A percentile compares a stretch with the other conserved stretches of the same genome.
phyloP scores from a whole-genome alignment of 2,329 filamentous ascomycete genomes.

The Penicillium fuscoglaucum region DNA sequence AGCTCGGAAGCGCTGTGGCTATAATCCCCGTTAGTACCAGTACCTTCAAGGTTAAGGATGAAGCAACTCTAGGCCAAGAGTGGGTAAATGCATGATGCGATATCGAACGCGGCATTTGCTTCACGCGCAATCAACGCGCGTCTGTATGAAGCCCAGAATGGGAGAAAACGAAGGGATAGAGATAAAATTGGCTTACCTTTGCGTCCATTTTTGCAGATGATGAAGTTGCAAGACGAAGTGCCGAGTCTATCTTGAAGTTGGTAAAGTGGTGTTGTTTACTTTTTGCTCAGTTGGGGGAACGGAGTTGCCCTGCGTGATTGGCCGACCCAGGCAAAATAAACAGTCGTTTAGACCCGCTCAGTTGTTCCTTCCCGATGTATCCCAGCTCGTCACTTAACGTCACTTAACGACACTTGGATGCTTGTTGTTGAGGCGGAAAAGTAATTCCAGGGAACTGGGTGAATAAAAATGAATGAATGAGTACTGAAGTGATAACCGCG shows the following conservation, averaged over 20 bases:
- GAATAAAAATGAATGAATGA: neutral
- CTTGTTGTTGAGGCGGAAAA: neutral
- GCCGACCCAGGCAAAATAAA: slow-evolving; percentile 27
- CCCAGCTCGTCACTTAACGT: neutral
- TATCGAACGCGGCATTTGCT: neutral
- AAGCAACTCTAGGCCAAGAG: neutral
- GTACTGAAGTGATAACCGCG: neutral
- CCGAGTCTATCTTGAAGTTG: neutral
- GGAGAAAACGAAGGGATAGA: slow-evolving; percentile 1
- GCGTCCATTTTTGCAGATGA: slow-evolving; percentile 45
- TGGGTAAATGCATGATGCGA: neutral
- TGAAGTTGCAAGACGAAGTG: slow-evolving; percentile 9
- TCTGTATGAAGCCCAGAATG: neutral
- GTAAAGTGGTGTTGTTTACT: slow-evolving; percentile 25
- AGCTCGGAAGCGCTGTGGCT: slow-evolving; percentile 71
- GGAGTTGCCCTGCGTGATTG: slow-evolving; percentile 21
- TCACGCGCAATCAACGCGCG: slow-evolving; percentile 6
- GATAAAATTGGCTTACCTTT: slow-evolving; percentile 40
- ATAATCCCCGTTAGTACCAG: slow-evolving; percentile 19
- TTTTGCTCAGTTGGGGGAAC: slow-evolving; percentile 27
- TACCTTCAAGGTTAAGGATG: neutral
- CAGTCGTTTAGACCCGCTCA: slow-evolving; percentile 14
- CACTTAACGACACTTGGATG: neutral
- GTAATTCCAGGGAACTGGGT: neutral
- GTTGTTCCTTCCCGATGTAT: neutral